phyloP scores from a whole-genome alignment of 805 yeast genomes.

The Kuraishia piskuri region DNA sequence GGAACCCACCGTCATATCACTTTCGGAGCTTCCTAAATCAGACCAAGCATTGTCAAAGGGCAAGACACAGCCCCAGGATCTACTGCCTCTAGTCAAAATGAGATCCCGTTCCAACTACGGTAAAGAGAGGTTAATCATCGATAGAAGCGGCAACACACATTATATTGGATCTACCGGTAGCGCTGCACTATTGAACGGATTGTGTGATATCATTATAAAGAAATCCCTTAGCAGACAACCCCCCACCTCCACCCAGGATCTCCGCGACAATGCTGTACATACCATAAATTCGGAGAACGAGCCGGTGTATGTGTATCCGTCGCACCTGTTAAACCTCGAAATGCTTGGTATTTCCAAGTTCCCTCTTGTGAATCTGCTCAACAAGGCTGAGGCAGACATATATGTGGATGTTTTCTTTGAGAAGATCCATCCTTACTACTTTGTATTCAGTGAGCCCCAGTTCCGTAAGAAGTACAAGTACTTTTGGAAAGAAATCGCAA shows the following conservation, averaged over 20 bases:
- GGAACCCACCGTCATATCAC: not conserved
- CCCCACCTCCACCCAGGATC: conserved; percentile 24
- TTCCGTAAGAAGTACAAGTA: conserved; percentile 18
- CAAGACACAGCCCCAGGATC: not conserved
- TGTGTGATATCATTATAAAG: conserved; percentile 33
- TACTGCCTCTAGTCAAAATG: not conserved
- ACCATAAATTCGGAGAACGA: conserved; percentile 25
- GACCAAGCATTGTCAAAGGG: not conserved
- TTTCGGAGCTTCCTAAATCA: not conserved
- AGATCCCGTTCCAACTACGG: not conserved
- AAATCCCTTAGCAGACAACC: conserved; percentile 25
- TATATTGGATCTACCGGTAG: conserved; percentile 39
- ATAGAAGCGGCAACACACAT: conserved; percentile 36
- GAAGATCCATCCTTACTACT: conserved; percentile 25
- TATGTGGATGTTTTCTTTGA: conserved; percentile 25
- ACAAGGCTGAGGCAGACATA: conserved; percentile 19
- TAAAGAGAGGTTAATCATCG: conserved; percentile 29
- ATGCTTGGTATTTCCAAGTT: conserved; percentile 23
- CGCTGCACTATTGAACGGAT: conserved; percentile 31
- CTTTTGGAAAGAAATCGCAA: conserved; percentile 19
- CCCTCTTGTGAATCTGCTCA: conserved; percentile 28
- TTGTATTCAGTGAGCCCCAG: conserved; percentile 22
- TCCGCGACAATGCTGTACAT: conserved; percentile 23
- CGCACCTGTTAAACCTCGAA: conserved; percentile 22
- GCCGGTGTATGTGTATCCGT: conserved; percentile 21